Base-by-base conservation (phyloP, 2,329 filamentous ascomycete genomes). In the Incumbomyces lentus region DNA sequence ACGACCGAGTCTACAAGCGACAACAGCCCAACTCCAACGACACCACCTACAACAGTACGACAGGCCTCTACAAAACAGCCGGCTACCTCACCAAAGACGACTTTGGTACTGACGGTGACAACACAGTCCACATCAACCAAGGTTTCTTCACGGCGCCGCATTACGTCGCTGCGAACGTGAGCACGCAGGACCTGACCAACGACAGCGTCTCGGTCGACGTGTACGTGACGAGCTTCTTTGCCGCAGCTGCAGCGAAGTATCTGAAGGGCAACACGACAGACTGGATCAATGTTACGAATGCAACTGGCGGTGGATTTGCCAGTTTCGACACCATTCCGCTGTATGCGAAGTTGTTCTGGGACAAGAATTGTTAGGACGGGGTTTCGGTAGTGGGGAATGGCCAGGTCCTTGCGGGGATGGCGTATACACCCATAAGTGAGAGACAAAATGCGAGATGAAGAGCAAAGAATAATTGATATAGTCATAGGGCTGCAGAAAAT, bases 71-170 rank as follows among this genome's bases (percentile, higher is more conserved):
- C 34, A 43, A 31, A 18, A 53, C 57, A 2, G 48, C 57, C 3
- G 61, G 61, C 5, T 62, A 63, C 45, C 53, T 52, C 13, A 64
- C 62, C 5, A 54, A 48, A 13, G 62, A 64, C 40, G 61, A 64
- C 49, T 60, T 64, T 43, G 62, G 62, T 17, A 51, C 16, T 13
- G 60, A 62, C 40, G 62, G 62, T 6, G 62, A 64, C 45, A 62
- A 64, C 40, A 62, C 59, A 22, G 49, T 55, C 5, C 62, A 64
- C 49, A 56, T 55, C 26, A 26, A 46, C 31, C 57, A 62, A 19
- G 60, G 60, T 1, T 50, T 44, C 37, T 57, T 55, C 38, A 18
- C 39, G 18, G 42, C 51, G n/a, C 56, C 58, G 14, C 58, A 60
- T 32, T 57, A 63, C 39, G 49, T 63, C 13, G 59, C 62, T 47